Percentiles rank a stretch among this genome's conserved stretches.
Conservation (phyloP, 202 grass and related monocot species). For the Brachypodium distachyon region DNA sequence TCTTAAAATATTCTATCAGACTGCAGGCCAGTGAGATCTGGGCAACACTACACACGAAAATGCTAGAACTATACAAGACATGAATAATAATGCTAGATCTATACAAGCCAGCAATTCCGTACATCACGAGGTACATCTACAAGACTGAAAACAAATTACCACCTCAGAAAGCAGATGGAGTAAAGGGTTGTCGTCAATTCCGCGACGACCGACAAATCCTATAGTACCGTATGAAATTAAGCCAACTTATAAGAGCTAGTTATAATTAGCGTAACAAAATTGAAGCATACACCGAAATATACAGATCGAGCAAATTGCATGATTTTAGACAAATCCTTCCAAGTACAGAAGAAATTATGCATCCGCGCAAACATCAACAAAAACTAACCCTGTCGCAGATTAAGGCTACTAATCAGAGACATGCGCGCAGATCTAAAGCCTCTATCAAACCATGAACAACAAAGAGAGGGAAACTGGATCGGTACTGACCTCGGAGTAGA, state of each 20-base stretch:
- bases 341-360: neutral
- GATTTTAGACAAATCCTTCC: neutral
- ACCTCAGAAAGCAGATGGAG: neutral
- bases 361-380: neutral
- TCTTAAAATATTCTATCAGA: neutral
- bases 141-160: neutral
- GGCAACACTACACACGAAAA: neutral
- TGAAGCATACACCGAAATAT: neutral
- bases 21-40: neutral
- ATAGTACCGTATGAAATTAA: no score
- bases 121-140: neutral
- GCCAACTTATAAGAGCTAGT: neutral
- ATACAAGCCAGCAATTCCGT: neutral
- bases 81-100: no score
- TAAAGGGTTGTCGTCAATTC: neutral
- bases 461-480: neutral
- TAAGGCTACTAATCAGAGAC: neutral
- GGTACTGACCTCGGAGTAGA: neutral
- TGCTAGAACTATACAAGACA: no score
- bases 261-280: neutral
- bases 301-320: neutral
- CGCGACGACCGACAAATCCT: no score
- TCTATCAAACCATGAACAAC: neutral
- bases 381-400: neutral
- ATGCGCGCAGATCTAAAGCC: neutral